Conservation (phyloP, 208 protist species). For the Kentomonas sorsogonicus region DNA sequence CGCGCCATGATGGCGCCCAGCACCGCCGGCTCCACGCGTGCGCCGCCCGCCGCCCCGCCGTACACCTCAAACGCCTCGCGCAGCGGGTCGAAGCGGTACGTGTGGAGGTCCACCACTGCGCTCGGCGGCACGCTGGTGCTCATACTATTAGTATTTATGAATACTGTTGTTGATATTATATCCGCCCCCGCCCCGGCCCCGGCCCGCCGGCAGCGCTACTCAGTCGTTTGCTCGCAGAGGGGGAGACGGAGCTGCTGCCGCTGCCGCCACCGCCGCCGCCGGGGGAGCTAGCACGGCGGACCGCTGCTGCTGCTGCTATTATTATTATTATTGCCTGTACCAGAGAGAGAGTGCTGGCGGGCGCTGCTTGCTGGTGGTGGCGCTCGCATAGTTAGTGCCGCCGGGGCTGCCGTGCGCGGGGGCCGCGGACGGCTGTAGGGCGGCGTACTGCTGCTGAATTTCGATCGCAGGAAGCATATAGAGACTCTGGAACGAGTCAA, state of each 20-base stretch:
- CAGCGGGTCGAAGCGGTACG: conserved; percentile 60
- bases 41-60: conserved; percentile 78
- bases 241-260: neutral
- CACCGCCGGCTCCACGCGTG: conserved; percentile 71
- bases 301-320: too few species aligned
- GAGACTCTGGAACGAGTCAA: conserved; percentile 73
- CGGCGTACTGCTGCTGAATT: neutral
- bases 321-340: neutral
- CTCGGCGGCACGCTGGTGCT: conserved; percentile 1
- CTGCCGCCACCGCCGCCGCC: neutral
- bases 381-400: too few species aligned
- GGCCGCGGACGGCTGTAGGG: neutral
- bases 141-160: neutral
- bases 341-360: neutral
- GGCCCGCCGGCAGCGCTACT: too few species aligned
- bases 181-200: neutral
- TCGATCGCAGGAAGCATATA: conserved; percentile 17
- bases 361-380: neutral
- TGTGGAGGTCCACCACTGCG: neutral
- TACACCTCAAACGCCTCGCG: conserved; percentile 88
- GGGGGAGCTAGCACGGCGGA: neutral
- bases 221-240: neutral
- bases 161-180: neutral
- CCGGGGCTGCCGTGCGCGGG: neutral
- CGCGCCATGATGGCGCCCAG: conserved; percentile 81